These are phyloP conservation scores for Cadophora malorum DNA, from an alignment of 2,329 filamentous ascomycete genomes.

Conservation along the genomic window DNA sequence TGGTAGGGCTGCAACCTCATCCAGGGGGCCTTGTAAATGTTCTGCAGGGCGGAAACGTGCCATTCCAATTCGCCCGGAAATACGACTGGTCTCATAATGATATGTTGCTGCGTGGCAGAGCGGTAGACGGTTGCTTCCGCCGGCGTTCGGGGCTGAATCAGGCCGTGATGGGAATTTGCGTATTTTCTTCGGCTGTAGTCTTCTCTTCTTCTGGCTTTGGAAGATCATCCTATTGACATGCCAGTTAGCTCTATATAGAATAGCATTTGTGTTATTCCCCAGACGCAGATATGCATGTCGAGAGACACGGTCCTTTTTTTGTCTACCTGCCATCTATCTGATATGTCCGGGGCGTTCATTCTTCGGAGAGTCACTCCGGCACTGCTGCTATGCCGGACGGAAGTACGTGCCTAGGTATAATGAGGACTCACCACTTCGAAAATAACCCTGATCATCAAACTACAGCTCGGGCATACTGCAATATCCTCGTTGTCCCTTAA, in stretches of 20 bases:
- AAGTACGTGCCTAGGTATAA: background rate
- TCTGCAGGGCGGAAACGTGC: background rate
- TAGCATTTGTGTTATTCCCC: background rate
- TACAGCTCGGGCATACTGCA: constrained; percentile 97
- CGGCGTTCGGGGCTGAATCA: constrained; percentile 21
- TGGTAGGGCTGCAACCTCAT: background rate
- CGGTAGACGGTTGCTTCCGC: constrained; percentile 7
- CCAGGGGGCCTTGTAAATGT: background rate
- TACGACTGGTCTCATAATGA: constrained; percentile 8
- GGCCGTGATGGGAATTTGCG: constrained; percentile 31
- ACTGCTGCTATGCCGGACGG: background rate
- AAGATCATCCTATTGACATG: constrained; percentile 54
- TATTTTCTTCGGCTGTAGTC: constrained; percentile 11
- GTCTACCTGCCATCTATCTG: background rate
- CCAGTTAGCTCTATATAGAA: background rate
- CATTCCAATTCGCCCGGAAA: background rate
- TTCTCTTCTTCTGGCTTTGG: constrained; percentile 49
- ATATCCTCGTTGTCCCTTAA: constrained; percentile 90
- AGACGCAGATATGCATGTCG: background rate
- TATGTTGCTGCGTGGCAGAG: background rate
- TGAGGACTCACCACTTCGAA: constrained; percentile 74
- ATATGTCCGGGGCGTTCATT: background rate
- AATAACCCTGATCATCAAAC: constrained; percentile 94
- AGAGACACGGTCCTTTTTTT: background rate
- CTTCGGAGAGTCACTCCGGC: background rate